Percentiles rank a stretch among this genome's conserved stretches.
phyloP scores from a whole-genome alignment of 306 rosid genomes.

The Pyrus bretschneideri region DNA sequence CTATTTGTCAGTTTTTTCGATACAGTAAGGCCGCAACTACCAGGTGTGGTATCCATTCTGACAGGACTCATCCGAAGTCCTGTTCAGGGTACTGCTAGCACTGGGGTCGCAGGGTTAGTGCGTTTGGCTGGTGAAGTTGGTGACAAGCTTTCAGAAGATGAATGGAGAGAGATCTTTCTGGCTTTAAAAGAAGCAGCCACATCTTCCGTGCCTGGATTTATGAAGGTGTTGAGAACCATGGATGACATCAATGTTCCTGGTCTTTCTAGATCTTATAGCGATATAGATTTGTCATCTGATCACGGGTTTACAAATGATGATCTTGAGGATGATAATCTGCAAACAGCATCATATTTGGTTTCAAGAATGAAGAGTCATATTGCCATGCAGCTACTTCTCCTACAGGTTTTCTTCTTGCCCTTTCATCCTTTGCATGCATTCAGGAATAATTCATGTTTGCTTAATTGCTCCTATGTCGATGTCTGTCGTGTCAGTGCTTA shows the following conservation, averaged over 20 bases:
- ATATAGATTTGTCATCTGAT: slow-evolving; percentile 54
- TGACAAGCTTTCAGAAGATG: slow-evolving; percentile 63
- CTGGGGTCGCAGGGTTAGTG: slow-evolving; percentile 78
- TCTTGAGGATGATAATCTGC: slow-evolving; percentile 79
- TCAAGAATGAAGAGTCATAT: slow-evolving; percentile 83
- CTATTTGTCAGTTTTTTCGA: slow-evolving; percentile 63
- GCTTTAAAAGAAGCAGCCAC: slow-evolving; percentile 75
- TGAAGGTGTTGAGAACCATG: slow-evolving; percentile 79
- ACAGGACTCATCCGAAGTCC: slow-evolving; percentile 75
- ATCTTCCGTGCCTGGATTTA: slow-evolving; percentile 67
- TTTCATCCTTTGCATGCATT: slow-evolving; percentile 11
- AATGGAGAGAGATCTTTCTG: slow-evolving; percentile 72
- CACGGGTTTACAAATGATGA: slow-evolving; percentile 65
- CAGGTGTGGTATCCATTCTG: slow-evolving; percentile 67
- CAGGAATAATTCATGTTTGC: neutral
- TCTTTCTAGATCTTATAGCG: slow-evolving; percentile 38
- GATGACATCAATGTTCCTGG: slow-evolving; percentile 43
- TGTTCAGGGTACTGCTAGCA: slow-evolving; percentile 83
- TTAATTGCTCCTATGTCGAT: neutral
- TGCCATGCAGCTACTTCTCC: slow-evolving; percentile 75
- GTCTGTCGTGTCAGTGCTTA: neutral
- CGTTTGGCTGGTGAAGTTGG: slow-evolving; percentile 73
- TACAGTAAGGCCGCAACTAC: slow-evolving; percentile 66
- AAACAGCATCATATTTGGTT: slow-evolving; percentile 70
- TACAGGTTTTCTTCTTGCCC: slow-evolving; percentile 60